These are phyloP conservation scores for Penstemon davidsonii DNA, from an alignment of 257 asterid species.

Conservation along the genomic window DNA sequence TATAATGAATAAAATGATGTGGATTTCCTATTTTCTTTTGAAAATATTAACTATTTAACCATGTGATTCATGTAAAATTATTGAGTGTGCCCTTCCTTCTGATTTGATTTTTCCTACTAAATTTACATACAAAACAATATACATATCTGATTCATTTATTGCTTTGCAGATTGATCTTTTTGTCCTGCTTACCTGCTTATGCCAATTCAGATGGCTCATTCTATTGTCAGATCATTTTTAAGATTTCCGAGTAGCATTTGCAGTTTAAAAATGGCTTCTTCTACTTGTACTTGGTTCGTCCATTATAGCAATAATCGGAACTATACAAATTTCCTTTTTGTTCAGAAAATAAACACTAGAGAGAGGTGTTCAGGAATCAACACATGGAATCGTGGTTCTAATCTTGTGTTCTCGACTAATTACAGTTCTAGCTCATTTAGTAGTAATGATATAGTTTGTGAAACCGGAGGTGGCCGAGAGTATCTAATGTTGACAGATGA, in stretches of 20 bases:
- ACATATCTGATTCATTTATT: slow-evolving; percentile 4
- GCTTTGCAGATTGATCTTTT: slow-evolving; percentile 24
- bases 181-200: slow-evolving; percentile 5
- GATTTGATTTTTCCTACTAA: neutral
- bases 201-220: slow-evolving; percentile 45
- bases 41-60: neutral
- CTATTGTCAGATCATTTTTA: slow-evolving; percentile 39
- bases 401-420: slow-evolving; percentile 31
- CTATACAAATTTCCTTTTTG: slow-evolving; percentile 19
- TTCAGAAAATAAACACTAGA: slow-evolving; percentile 22
- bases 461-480: slow-evolving; percentile 45
- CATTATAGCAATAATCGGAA: slow-evolving; percentile 19
- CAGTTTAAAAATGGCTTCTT: slow-evolving; percentile 29
- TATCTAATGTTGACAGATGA: slow-evolving; percentile 75
- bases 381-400: slow-evolving; percentile 20
- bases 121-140: neutral
- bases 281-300: slow-evolving; percentile 30
- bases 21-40: slow-evolving; percentile 1
- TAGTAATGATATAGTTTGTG: slow-evolving; percentile 22
- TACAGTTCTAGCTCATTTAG: slow-evolving; percentile 27
- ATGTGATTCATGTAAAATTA: neutral
- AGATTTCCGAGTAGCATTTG: slow-evolving; percentile 39
- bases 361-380: slow-evolving; percentile 18
- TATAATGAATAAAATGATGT: too few species aligned
- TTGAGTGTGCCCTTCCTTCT: slow-evolving; percentile 5